Evolutionary conservation across 2,329 filamentous ascomycete species (phyloP).

Genomic region (Trichoderma pleuroti): DNA sequence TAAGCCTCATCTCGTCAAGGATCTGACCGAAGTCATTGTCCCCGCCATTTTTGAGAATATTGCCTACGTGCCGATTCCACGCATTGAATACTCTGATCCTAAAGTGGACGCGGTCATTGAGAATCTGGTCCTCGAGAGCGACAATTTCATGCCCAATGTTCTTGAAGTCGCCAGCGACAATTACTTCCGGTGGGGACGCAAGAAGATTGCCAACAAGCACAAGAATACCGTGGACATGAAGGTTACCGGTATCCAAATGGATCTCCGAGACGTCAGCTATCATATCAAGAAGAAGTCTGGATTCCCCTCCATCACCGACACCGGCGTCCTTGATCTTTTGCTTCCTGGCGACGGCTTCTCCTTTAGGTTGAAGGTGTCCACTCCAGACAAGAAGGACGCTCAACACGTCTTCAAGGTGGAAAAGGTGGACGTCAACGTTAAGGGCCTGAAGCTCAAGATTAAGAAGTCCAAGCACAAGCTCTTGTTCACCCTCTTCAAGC

Average conservation of each 20-base stretch:
- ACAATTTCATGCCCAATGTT: constrained; percentile 94
- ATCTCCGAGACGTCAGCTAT: constrained; percentile 86
- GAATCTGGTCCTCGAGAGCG: constrained; percentile 91
- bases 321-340: constrained; percentile 82
- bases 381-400: constrained; percentile 68
- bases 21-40: constrained; percentile 81
- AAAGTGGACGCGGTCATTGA: constrained; percentile 86
- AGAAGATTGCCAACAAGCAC: constrained; percentile 75
- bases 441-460: constrained; percentile 80
- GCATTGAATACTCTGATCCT: constrained; percentile 86
- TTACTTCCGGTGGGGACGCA: constrained; percentile 92
- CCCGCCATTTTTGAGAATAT: constrained; percentile 78
- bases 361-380: constrained; percentile 87
- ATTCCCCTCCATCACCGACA: constrained; percentile 83
- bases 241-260: constrained; percentile 87
- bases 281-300: constrained; percentile 94
- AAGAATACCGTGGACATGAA: constrained; percentile 80
- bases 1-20: constrained; percentile 90
- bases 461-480: constrained; percentile 95
- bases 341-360: constrained; percentile 83
- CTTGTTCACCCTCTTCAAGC: constrained; percentile 82
- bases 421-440: constrained; percentile 78
- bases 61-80: constrained; percentile 86
- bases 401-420: constrained; percentile 94
- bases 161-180: constrained; percentile 87